Percentiles rank a stretch among this genome's conserved stretches.
These are phyloP conservation scores for Diplodia corticola DNA, from an alignment of 2,329 filamentous ascomycete species.

Conservation along the genomic window DNA sequence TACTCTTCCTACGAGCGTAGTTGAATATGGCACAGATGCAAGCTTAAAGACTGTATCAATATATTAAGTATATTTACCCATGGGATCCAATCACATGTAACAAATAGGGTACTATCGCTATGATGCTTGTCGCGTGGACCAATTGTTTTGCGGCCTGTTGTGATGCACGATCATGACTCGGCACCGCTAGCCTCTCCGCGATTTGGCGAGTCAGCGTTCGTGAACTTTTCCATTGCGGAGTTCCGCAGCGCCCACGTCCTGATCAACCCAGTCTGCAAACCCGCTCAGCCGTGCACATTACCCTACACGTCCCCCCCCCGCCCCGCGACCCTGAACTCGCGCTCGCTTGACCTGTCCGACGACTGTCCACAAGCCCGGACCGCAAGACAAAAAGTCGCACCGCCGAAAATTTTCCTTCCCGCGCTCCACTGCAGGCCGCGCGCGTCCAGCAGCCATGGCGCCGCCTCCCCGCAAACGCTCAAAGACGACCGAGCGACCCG, in stretches of 20 bases:
- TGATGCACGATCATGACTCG: not conserved
- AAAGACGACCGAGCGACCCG: constrained; percentile 54
- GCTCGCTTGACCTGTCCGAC: not conserved
- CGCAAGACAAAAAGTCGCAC: not conserved
- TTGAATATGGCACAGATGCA: not conserved
- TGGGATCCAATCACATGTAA: too few species aligned
- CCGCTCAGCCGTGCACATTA: not conserved
- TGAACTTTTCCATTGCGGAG: constrained; percentile 12
- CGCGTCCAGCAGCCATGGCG: constrained; percentile 27
- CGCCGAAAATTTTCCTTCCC: not conserved
- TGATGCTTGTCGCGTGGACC: too few species aligned
- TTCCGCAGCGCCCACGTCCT: not conserved
- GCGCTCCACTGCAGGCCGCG: not conserved
- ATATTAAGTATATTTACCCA: too few species aligned
- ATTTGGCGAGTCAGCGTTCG: not conserved
- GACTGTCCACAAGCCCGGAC: not conserved
- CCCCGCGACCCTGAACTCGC: not conserved
- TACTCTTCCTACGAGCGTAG: not conserved
- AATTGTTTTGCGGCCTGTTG: too few species aligned
- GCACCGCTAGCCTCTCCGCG: not conserved
- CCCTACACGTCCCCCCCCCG: not conserved
- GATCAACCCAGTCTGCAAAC: not conserved
- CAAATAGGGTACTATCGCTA: too few species aligned
- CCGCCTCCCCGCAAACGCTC: constrained; percentile 34
- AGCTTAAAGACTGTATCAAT: not conserved